Base-by-base conservation (phyloP, 2,329 filamentous ascomycete species). In the Verticillium longisporum region DNA sequence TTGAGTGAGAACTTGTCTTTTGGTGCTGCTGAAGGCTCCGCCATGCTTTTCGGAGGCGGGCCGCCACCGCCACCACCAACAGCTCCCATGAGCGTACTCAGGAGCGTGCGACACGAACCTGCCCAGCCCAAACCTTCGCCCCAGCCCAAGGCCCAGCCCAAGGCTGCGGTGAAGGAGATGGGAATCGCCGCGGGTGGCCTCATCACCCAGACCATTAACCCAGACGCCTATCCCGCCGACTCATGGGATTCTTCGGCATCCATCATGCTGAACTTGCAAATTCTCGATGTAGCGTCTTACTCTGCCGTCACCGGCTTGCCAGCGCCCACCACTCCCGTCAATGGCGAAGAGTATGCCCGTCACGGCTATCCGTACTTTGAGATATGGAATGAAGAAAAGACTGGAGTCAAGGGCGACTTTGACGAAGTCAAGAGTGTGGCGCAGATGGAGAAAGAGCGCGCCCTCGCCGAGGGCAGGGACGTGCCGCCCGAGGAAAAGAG, bases 131-230 rank as follows among this genome's bases (percentile, higher is more conserved):
- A 26, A 26, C 26, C 26, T 26, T 26, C 13, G 34, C 34, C 34
- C 34, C 34, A 36, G 33, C 33, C 33, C 33, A 36, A 6, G 33
- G 33, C 6, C 33, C 33, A 10, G 21, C 37, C n/a, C 55, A 38
- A 58, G 10, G 14, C n/a, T 10, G 21, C 64, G n/a, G 37, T 60
- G 6, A 63, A 68, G 56, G 58, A 66, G 32, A 76, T 79, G 72
- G 71, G 68, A 26, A 58, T 79, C 32, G 74, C 74, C 3, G 70
- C 73, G 9, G 77, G 76, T 4, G 77, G 77, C 0, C 67, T 71
- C 31, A 78, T 79, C 61, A 71, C 71, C 11, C 77, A 80, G 63
- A 66, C 66, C 9, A 77, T 79, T 58, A 15, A 67, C 0, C 31
- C 60, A 10, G 76, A 79, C 61, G 56, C 59, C 1, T 26, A 70